Evolutionary conservation across 108 stramenopile genomes (phyloP).

Genomic region (Schizochytrium sp.): DNA sequence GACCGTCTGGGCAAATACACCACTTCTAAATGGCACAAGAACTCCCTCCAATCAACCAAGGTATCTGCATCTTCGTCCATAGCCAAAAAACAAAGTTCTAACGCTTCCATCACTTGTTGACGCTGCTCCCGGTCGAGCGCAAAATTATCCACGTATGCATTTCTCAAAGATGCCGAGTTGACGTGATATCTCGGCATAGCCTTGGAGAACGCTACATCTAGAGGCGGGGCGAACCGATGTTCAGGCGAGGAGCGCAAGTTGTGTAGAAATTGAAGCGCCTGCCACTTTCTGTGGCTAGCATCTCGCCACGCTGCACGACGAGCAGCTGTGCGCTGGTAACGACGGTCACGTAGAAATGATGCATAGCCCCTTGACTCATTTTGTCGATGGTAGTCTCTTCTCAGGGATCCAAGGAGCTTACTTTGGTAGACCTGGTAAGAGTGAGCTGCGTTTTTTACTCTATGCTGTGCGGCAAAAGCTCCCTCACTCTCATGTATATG

Average conservation of each 20-base stretch:
- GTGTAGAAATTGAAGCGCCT: constrained; percentile 4
- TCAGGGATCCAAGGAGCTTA: background rate
- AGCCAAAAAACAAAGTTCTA: background rate
- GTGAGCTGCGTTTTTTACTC: background rate
- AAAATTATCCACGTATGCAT: background rate
- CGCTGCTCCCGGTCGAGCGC: background rate
- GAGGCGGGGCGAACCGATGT: constrained; percentile 55
- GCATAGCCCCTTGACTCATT: background rate
- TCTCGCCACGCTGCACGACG: background rate
- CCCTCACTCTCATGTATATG: too few relatives aligned
- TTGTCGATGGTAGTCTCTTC: background rate
- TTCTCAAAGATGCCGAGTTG: background rate
- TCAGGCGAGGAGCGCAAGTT: background rate
- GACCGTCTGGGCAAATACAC: background rate
- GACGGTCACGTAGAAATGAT: background rate
- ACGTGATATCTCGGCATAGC: constrained; percentile 14
- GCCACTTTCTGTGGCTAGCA: background rate
- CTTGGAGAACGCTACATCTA: constrained; percentile 37
- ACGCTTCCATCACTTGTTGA: background rate
- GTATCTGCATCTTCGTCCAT: constrained; percentile 5
- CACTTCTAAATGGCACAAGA: background rate
- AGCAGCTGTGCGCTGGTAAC: background rate
- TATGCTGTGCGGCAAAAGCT: background rate
- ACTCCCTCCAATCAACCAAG: constrained; percentile 43
- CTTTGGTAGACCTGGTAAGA: background rate